A percentile compares a stretch with the other conserved stretches of the same genome.
phyloP scores from a whole-genome alignment of 2,329 filamentous ascomycete genomes.

The Calonectria pteridis region DNA sequence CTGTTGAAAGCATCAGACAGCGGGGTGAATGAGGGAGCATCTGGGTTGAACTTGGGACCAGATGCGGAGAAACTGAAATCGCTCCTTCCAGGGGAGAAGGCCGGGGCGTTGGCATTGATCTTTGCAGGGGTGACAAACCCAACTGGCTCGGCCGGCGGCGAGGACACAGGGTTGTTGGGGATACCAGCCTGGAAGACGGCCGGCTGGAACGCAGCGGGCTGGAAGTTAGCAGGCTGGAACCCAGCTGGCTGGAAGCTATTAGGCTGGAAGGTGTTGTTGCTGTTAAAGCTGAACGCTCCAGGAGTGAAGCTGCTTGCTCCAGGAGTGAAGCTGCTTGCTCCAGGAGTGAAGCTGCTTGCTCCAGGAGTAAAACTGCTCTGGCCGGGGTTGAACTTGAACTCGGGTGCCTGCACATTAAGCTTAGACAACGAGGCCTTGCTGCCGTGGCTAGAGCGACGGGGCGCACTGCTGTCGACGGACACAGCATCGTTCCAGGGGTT shows the following conservation, averaged over 20 bases:
- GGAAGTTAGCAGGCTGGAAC: constrained; percentile 37
- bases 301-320: constrained; percentile 16
- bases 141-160: constrained; percentile 30
- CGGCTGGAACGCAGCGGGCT: constrained; percentile 58
- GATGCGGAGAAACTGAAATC: constrained; percentile 78
- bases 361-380: constrained; percentile 45
- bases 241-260: constrained; percentile 52
- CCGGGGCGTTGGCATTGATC: constrained; percentile 77
- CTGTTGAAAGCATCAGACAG: constrained; percentile 63
- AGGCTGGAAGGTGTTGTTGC: constrained; percentile 18
- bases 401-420: constrained; percentile 89
- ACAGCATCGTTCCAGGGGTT: constrained; percentile 73
- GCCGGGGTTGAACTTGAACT: constrained; percentile 83
- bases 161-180: constrained; percentile 36
- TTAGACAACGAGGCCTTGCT: constrained; percentile 81
- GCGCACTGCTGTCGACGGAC: constrained; percentile 53
- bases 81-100: constrained; percentile 76
- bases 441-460: constrained; percentile 65
- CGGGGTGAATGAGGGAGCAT: constrained; percentile 83
- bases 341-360: constrained; percentile 24
- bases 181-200: constrained; percentile 57
- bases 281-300: constrained; percentile 38
- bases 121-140: constrained; percentile 51
- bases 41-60: constrained; percentile 78
- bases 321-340: constrained; percentile 21